Conservation (phyloP, 257 asterid species). For the Solanum virginianum region DNA sequence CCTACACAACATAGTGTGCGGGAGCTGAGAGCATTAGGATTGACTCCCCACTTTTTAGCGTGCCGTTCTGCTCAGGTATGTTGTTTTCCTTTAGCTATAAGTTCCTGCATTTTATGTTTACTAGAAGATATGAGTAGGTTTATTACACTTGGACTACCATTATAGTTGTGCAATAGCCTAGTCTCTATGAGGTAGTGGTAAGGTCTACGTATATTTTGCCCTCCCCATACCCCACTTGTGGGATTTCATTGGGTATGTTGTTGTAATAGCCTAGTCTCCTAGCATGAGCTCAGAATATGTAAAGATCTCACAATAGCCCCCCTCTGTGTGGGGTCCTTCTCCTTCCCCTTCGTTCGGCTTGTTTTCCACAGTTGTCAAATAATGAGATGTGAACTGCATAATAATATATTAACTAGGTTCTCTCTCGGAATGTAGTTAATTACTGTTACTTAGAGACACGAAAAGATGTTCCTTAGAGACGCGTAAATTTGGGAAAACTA, state of each 20-base stretch:
- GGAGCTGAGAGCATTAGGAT: slow-evolving; percentile 67
- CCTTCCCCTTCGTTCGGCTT: neutral
- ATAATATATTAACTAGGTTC: neutral
- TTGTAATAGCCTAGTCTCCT: neutral
- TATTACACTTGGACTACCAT: neutral
- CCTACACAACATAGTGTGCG: slow-evolving; percentile 85
- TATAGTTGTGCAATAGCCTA: neutral
- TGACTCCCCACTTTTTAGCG: slow-evolving; percentile 60
- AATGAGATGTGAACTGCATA: neutral
- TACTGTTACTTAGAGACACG: neutral
- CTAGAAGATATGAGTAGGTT: neutral
- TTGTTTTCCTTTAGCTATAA: neutral
- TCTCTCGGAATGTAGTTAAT: neutral
- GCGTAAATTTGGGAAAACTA: neutral
- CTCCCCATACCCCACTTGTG: no score
- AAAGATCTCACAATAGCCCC: neutral
- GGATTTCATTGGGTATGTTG: no score
- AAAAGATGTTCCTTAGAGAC: neutral
- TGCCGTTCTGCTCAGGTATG: slow-evolving; percentile 66
- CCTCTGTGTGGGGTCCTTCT: neutral
- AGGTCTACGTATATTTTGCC: no score
- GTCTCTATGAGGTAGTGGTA: neutral
- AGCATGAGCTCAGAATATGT: neutral
- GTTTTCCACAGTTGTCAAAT: neutral
- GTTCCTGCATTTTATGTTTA: neutral